A percentile compares a stretch with the other conserved stretches of the same genome.
These are phyloP conservation scores for Trametes coccinea DNA, from an alignment of 768 basidiomycete species.

Conservation along the genomic window DNA sequence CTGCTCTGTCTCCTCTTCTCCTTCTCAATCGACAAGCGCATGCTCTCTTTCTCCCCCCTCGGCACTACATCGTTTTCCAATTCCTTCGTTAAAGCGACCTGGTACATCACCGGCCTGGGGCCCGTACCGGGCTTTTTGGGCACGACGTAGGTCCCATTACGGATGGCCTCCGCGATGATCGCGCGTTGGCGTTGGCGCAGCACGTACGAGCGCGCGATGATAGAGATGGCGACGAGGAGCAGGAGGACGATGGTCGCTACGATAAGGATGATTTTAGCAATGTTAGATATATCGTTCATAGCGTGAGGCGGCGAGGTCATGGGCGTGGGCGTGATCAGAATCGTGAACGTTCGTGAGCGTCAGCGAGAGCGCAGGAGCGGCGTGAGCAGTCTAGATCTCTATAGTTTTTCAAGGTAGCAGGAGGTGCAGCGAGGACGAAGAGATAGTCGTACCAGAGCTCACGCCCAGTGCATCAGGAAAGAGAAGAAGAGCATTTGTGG, in stretches of 20 bases:
- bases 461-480: not conserved
- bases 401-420: not conserved
- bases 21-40: slow-evolving; percentile 3
- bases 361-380: not conserved
- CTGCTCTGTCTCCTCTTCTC: slow-evolving; percentile 13
- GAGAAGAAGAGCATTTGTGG: not conserved
- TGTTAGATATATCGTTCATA: slow-evolving; percentile 4
- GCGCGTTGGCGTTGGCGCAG: slow-evolving; percentile 62
- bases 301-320: not conserved
- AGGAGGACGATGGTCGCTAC: slow-evolving; percentile 67
- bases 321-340: not conserved
- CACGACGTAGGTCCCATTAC: slow-evolving; percentile 61
- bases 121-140: slow-evolving; percentile 33
- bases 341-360: slow-evolving; percentile 10
- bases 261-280: slow-evolving; percentile 26
- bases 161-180: slow-evolving; percentile 62
- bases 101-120: slow-evolving; percentile 51
- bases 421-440: not conserved
- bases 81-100: slow-evolving; percentile 35
- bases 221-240: slow-evolving; percentile 64
- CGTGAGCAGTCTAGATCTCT: not conserved
- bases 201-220: slow-evolving; percentile 63
- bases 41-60: slow-evolving; percentile 5
- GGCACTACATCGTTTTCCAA: slow-evolving; percentile 19
- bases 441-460: not conserved